phyloP scores from a whole-genome alignment of 352 stramenopile genomes.

The Globisporangium ultimum region DNA sequence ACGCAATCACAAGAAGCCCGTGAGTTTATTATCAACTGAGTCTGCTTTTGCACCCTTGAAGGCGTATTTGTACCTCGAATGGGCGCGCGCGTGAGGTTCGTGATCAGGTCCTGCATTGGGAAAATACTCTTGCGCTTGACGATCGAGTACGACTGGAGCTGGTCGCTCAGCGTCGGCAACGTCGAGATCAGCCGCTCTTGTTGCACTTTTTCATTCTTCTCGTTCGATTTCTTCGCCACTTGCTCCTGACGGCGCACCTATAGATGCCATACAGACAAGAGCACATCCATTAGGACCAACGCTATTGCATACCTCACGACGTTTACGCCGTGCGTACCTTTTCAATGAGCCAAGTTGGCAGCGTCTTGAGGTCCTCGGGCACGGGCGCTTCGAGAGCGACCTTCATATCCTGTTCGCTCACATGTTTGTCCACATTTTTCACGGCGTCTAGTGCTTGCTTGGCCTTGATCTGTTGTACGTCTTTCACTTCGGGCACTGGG shows the following conservation, averaged over 20 bases:
- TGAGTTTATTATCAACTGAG: too few relatives aligned
- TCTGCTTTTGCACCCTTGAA: too few relatives aligned
- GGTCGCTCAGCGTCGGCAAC: constrained; percentile 69
- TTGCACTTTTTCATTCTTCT: constrained; percentile 40
- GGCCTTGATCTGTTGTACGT: constrained; percentile 9
- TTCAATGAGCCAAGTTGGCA: constrained; percentile 75
- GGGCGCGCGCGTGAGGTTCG: constrained; percentile 39
- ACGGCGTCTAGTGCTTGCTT: constrained; percentile 13
- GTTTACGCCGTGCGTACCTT: constrained; percentile 21
- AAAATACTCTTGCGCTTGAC: constrained; percentile 67
- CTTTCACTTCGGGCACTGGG: constrained; percentile 25
- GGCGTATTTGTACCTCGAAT: constrained; percentile 19
- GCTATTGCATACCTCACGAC: not conserved
- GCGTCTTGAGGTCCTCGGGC: constrained; percentile 56
- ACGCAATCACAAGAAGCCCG: not conserved
- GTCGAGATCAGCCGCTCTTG: constrained; percentile 49
- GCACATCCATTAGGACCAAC: not conserved
- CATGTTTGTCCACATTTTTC: constrained; percentile 1
- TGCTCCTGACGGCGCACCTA: constrained; percentile 51
- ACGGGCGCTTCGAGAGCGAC: constrained; percentile 56
- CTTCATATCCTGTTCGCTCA: constrained; percentile 28
- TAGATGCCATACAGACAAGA: not conserved
- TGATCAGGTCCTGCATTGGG: constrained; percentile 36
- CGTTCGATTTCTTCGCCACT: constrained; percentile 28
- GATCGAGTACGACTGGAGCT: constrained; percentile 69